Base-by-base conservation (phyloP, 345 rosid species). In the Toxicodendron radicans region DNA sequence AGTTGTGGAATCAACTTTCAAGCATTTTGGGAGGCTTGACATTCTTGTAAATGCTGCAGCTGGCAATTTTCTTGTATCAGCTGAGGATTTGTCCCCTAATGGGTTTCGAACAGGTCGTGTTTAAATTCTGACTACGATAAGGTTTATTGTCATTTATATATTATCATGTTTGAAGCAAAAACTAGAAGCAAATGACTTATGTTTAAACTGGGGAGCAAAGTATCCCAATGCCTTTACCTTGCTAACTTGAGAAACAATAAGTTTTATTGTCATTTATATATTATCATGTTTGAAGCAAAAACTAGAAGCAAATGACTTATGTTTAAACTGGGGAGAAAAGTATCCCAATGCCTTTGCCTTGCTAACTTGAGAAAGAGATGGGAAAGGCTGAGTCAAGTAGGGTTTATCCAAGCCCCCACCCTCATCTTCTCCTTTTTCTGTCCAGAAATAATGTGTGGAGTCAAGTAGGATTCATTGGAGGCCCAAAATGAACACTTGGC, bases 71-170 rank as follows among this genome's bases (percentile, higher is more conserved):
- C 87, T 92, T 2, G 93, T 73, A 0, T 79, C 93, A 0, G 85
- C 97, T 3, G 97, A 92, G 83, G 97, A 92, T 83, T 84, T 92
- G 80, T 87, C 97, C 16, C 84, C 97, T 51, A 92, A 92, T 49
- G 97, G 97, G 20, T 92, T 92, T 79, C 79, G 85, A 76, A 92
- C 97, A 83, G 97, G 97, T 90, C 32, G 23, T 64, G 5, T 56
- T 46, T 9, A n/a, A 49, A 75, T 21, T 12, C 58, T 32, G 48
- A 3, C 56, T 57, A 13, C 27, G 27, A 9, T 16, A 45, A 27
- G 13, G 18, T 64, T 64, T 1, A 11, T 38, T 38, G 6, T 38
- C 43, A 0, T 0, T 38, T 38, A 1, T 38, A n/a, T n/a, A n/a
- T n/a, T n/a, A n/a, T n/a, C n/a, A n/a, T 38, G 43, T 8, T 38